phyloP scores from a whole-genome alignment of 148 eudicot species.

The Nepenthes mirabilis region DNA sequence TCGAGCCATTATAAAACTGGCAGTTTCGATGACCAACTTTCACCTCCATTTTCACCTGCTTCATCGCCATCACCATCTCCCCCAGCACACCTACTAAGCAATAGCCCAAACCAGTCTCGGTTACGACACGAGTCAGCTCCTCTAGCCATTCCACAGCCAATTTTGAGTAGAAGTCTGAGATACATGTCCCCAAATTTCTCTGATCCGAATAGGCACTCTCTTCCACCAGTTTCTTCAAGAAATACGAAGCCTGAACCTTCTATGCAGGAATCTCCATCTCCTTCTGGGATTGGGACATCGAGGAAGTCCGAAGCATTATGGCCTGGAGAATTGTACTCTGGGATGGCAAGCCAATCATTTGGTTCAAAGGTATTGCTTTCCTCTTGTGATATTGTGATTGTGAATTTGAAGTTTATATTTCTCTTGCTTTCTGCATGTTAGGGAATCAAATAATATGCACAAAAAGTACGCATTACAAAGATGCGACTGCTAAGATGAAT shows the following conservation, averaged over 20 bases:
- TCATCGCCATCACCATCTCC: slow-evolving; percentile 75
- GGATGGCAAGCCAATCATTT: slow-evolving; percentile 25
- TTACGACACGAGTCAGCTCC: slow-evolving; percentile 67
- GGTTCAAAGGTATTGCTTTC: slow-evolving; percentile 53
- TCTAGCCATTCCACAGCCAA: slow-evolving; percentile 72
- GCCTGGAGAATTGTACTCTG: slow-evolving; percentile 39
- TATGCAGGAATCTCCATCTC: slow-evolving; percentile 62
- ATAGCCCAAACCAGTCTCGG: slow-evolving; percentile 42
- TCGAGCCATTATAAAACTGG: slow-evolving; percentile 27
- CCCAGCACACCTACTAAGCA: slow-evolving; percentile 39
- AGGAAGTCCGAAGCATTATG: slow-evolving; percentile 46
- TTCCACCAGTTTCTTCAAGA: slow-evolving; percentile 79
- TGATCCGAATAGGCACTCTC: slow-evolving; percentile 63
- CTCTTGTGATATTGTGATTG: neutral
- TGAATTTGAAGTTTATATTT: neutral
- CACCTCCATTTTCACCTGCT: slow-evolving; percentile 91
- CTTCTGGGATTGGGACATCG: slow-evolving; percentile 53
- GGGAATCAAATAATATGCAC: too few species aligned
- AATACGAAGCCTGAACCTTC: slow-evolving; percentile 43
- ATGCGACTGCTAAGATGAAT: too few species aligned
- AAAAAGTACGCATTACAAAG: too few species aligned
- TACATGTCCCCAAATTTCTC: slow-evolving; percentile 86
- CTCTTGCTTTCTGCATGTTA: neutral
- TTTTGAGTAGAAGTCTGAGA: slow-evolving; percentile 61
- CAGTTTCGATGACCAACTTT: slow-evolving; percentile 61